phyloP scores from a whole-genome alignment of 176 grass and related monocot genomes.

The Juncus inflexus region DNA sequence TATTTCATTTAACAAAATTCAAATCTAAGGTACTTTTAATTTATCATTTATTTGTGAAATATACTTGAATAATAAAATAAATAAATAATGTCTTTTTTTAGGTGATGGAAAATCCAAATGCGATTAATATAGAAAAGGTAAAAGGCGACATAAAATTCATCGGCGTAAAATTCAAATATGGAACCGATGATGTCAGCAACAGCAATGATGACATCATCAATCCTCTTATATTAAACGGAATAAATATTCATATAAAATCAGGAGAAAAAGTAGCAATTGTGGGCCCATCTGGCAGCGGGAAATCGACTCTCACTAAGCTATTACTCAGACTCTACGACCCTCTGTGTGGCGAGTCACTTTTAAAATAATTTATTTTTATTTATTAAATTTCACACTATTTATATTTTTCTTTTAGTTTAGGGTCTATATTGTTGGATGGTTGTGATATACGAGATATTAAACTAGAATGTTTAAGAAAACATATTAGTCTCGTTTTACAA shows the following conservation, averaged over 20 bases:
- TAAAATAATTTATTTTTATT: neutral
- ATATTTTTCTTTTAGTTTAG: slow-evolving; percentile 28
- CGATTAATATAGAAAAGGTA: slow-evolving; percentile 43
- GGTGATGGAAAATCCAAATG: slow-evolving; percentile 54
- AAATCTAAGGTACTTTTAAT: slow-evolving; percentile 48
- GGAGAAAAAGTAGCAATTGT: slow-evolving; percentile 72
- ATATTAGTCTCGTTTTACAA: slow-evolving; percentile 70
- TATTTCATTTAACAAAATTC: slow-evolving; percentile 71
- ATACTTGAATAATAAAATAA: slow-evolving; percentile 13
- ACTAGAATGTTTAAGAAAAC: slow-evolving; percentile 54
- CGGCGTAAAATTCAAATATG: slow-evolving; percentile 66
- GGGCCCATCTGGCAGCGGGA: slow-evolving; percentile 75
- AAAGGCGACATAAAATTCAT: slow-evolving; percentile 63
- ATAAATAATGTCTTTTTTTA: slow-evolving; percentile 16
- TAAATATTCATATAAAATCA: slow-evolving; percentile 54
- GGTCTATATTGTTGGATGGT: slow-evolving; percentile 63
- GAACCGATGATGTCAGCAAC: neutral
- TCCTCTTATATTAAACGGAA: slow-evolving; percentile 40
- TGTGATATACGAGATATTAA: slow-evolving; percentile 67
- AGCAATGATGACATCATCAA: neutral
- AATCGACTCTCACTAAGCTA: slow-evolving; percentile 78
- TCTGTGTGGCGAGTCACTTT: slow-evolving; percentile 41
- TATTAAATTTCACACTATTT: neutral
- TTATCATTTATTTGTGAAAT: slow-evolving; percentile 24
- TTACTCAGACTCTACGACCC: slow-evolving; percentile 72